Base-by-base conservation (phyloP, 805 yeast genomes). In the Dipodascopsis uninucleata region DNA sequence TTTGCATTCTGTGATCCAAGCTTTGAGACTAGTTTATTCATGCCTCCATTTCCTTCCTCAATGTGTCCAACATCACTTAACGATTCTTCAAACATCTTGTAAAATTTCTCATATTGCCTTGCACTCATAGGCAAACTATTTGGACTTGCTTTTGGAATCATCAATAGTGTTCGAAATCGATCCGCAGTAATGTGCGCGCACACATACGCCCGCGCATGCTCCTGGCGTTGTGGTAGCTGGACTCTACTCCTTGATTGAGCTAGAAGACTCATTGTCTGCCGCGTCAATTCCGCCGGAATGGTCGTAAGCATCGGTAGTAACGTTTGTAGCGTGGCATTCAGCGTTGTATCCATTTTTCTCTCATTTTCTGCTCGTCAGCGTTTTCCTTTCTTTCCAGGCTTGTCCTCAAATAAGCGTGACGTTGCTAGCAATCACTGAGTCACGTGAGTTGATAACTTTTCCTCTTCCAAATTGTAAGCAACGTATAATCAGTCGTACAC, bases 131-230 rank as follows among this genome's bases (percentile, higher is more conserved):
- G 53, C 31, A 41, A 20, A 14, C 32, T 44, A 25, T 36, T 45
- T 14, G 46, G 41, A 20, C 29, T 45, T 21, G 47, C 33, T 12
- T 23, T 14, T 9, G 45, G 46, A 6, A 45, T 44, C 28, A 47
- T 31, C 26, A 47, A 31, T 7, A 21, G 28, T 1, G 25, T n/a
- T 10, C 25, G 36, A n/a, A 47, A 29, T n/a, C 53, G 34, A 5
- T 22, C 43, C 33, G 44, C 41, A 12, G 53, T 47, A 4, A 49
- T 20, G 32, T 49, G 53, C 3, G 49, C 50, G 26, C 50, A 45
- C 20, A 49, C 21, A 29, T 49, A 39, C 10, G 36, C 45, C 24
- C 53, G 46, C 23, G 45, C 51, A 31, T 41, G 47, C 24, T 49
- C 53, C 20, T 41, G 36, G 9, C 41, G 37, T 2, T 28, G 26